phyloP scores from a whole-genome alignment of 768 basidiomycete species.

The Amanita muscaria region DNA sequence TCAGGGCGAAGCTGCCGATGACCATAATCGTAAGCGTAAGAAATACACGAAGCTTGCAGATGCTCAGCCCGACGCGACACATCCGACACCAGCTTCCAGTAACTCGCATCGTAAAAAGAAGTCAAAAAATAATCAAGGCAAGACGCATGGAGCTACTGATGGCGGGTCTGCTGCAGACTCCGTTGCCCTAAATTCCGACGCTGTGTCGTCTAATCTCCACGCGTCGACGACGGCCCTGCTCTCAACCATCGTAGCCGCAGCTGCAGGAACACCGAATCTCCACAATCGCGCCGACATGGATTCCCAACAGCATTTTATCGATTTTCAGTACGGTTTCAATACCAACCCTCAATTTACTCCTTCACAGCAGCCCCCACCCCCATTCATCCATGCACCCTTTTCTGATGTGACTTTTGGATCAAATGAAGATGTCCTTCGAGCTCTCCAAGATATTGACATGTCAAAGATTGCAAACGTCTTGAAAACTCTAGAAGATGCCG shows the following conservation, averaged over 20 bases:
- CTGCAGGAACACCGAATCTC: conserved; percentile 38
- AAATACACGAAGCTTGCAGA: conserved; percentile 19
- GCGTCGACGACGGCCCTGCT: conserved; percentile 51
- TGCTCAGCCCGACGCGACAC: neutral
- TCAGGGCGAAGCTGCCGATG: conserved; percentile 10
- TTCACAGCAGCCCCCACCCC: conserved; percentile 16
- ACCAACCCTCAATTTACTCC: conserved; percentile 12
- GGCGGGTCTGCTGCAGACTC: conserved; percentile 11
- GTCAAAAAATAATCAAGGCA: conserved; percentile 23
- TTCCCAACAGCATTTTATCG: conserved; percentile 16
- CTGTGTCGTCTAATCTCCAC: conserved; percentile 17
- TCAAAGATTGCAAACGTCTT: conserved; percentile 62
- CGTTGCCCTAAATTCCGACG: neutral
- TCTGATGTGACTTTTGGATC: conserved; percentile 40
- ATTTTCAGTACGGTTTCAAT: conserved; percentile 13
- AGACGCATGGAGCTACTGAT: conserved; percentile 21
- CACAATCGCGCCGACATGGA: conserved; percentile 6
- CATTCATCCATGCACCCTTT: conserved; percentile 14
- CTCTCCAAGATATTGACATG: conserved; percentile 64
- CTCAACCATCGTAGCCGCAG: conserved; percentile 58
- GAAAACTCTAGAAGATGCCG: conserved; percentile 54
- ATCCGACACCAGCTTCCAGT: conserved; percentile 1
- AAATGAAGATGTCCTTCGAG: conserved; percentile 67
- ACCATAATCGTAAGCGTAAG: conserved; percentile 25
- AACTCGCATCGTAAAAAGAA: conserved; percentile 17